phyloP scores from a whole-genome alignment of 2,329 filamentous ascomycete species.

The Didymosphaeria variabile region DNA sequence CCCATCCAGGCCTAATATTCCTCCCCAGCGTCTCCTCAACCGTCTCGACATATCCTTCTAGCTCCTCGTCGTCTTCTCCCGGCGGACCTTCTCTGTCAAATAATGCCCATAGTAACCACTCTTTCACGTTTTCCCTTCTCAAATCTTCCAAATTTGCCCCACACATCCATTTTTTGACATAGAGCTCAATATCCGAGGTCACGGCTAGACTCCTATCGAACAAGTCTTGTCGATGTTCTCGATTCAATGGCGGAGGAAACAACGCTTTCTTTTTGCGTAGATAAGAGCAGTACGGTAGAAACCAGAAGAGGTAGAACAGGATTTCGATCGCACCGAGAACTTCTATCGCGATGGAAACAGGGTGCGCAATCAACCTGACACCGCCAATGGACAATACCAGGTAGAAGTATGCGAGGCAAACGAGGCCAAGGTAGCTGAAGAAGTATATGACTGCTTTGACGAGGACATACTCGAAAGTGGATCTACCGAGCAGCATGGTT shows the following conservation, averaged over 20 bases:
- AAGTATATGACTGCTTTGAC: slow-evolving; percentile 57
- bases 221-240: slow-evolving; percentile 59
- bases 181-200: slow-evolving; percentile 61
- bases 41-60: slow-evolving; percentile 60
- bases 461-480: slow-evolving; percentile 42
- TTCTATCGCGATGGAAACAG: slow-evolving; percentile 42
- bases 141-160: slow-evolving; percentile 64
- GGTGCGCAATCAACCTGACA: slow-evolving; percentile 31
- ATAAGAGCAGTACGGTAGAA: slow-evolving; percentile 57
- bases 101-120: slow-evolving; percentile 72
- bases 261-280: slow-evolving; percentile 59
- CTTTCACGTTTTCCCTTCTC: slow-evolving; percentile 68
- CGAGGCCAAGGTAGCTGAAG: slow-evolving; percentile 56
- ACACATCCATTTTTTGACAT: slow-evolving; percentile 70
- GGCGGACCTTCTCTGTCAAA: slow-evolving; percentile 60
- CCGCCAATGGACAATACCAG: slow-evolving; percentile 35
- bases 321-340: slow-evolving; percentile 56
- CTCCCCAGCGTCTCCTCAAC: slow-evolving; percentile 61
- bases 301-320: slow-evolving; percentile 61
- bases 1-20: slow-evolving; percentile 61
- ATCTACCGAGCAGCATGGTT: slow-evolving; percentile 35
- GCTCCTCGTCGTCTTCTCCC: slow-evolving; percentile 54
- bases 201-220: slow-evolving; percentile 64
- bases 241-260: slow-evolving; percentile 56
- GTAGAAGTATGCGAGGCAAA: slow-evolving; percentile 54